Evolutionary conservation across 805 yeast species (phyloP), one percentile per base, ranked within the genome.

Genomic region (Ogataea trehaloabstinens): DNA sequence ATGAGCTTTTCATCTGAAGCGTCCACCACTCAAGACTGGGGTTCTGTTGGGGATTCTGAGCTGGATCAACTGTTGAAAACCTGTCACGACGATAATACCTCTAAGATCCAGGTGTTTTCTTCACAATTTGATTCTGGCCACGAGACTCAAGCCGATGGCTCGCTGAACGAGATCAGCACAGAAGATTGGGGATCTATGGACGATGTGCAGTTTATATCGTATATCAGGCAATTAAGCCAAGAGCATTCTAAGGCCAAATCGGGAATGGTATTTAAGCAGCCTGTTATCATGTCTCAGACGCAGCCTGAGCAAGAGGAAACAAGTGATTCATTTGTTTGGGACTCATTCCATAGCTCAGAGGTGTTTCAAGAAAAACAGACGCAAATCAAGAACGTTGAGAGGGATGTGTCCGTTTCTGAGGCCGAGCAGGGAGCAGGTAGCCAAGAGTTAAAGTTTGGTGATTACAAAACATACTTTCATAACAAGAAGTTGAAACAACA

Each of bases 401-500:
- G 18, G 10, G 22, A 8, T 21, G 16, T 12, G 8, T 5, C 13
- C 6, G n/a, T 25, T 24, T n/a, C 22, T 6, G 42, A 35, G 1
- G 40, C 39, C 8, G 45, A 41, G 27, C 44, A 40, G 13, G 36
- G 34, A 18, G 46, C 19, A 4, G 68, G 60, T 12, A 71, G 69
- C n/a, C 60, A 58, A 2, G 64, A 60, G 19, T 71, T 71, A 34
- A 65, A 61, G 11, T 85, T 83, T 61, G 88, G 88, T 3, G 88
- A 80, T 44, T 82, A 77, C 52, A 75, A 57, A n/a, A 63, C 76
- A 1, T 87, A 87, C 51, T 79, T 86, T 40, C 68, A 65, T 7
- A 70, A 78, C 49, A 87, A 87, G 53, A 69, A 66, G 17, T 45
- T 58, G 19, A 82, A 82, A 52, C 90, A 87, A 44, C 86, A 78